Conservation (phyloP, 2,329 filamentous ascomycete species). For the Botrytis squamosa region DNA sequence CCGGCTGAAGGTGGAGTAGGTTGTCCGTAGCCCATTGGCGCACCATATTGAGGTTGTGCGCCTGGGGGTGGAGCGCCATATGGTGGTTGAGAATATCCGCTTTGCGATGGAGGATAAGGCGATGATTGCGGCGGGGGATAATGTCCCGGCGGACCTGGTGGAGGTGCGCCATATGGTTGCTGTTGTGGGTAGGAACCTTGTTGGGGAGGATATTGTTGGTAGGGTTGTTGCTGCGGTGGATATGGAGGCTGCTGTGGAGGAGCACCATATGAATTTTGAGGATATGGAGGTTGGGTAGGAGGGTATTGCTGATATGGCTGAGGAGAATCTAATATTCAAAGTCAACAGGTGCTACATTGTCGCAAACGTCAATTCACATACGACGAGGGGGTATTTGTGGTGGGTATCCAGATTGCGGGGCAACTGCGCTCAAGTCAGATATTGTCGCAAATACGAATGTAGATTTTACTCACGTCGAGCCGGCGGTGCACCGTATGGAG, state of each 20-base stretch:
- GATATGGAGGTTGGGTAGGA: slow-evolving; percentile 26
- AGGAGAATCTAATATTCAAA: slow-evolving; percentile 13
- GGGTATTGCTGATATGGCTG: slow-evolving; percentile 27
- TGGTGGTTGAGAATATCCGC: slow-evolving; percentile 18
- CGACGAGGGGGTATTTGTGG: slow-evolving; percentile 19
- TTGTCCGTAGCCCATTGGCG: slow-evolving; percentile 35
- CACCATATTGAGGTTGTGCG: slow-evolving; percentile 31
- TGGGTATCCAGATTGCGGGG: slow-evolving; percentile 20
- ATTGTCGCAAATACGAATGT: slow-evolving; percentile 22
- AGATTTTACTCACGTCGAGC: slow-evolving; percentile 25
- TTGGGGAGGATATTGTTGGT: slow-evolving; percentile 21
- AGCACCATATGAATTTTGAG: slow-evolving; percentile 28
- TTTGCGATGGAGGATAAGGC: slow-evolving; percentile 42
- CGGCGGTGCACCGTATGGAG: slow-evolving; percentile 26
- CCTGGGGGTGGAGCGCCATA: slow-evolving; percentile 36
- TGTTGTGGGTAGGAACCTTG: slow-evolving; percentile 41
- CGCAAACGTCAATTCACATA: neutral
- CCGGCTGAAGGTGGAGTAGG: slow-evolving; percentile 69
- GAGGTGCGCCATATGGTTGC: slow-evolving; percentile 45
- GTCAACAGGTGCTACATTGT: neutral
- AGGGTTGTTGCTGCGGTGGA: slow-evolving; percentile 18
- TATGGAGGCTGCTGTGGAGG: slow-evolving; percentile 36
- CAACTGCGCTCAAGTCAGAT: slow-evolving; percentile 22
- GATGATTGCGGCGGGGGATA: slow-evolving; percentile 44
- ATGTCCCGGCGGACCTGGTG: slow-evolving; percentile 27